Conservation (phyloP, 2,329 filamentous ascomycete species). For the Cladorrhinum sp. region DNA sequence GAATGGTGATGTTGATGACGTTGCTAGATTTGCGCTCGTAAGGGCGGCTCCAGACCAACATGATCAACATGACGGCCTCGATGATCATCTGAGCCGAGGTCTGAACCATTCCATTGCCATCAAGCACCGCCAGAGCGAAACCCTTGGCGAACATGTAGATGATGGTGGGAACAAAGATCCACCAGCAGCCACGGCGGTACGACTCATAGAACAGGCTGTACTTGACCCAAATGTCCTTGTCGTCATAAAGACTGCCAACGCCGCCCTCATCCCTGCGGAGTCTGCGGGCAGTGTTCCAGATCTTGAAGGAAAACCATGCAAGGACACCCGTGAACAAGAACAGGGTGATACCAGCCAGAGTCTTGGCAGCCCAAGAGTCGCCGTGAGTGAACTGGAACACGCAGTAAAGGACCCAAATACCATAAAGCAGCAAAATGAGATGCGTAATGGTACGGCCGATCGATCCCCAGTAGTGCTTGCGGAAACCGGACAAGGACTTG, state of each 20-base stretch:
- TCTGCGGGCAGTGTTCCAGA: conserved; percentile 70
- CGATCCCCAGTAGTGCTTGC: conserved; percentile 93
- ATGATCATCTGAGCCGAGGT: conserved; percentile 75
- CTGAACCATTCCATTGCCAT: conserved; percentile 82
- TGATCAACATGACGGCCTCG: conserved; percentile 72
- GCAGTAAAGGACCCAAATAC: conserved; percentile 93
- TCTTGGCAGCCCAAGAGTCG: conserved; percentile 90
- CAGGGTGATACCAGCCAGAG: conserved; percentile 78
- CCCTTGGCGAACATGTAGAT: conserved; percentile 89
- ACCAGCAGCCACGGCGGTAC: conserved; percentile 95
- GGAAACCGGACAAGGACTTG: conserved; percentile 74
- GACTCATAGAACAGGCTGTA: conserved; percentile 97
- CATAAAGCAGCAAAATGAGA: conserved; percentile 86
- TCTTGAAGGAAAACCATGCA: conserved; percentile 79
- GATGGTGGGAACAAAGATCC: conserved; percentile 88
- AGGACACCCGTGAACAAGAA: conserved; percentile 76
- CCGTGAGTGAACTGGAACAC: conserved; percentile 92
- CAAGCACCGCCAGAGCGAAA: conserved; percentile 75
- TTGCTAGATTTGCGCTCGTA: conserved; percentile 85
- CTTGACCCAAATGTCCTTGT: conserved; percentile 89
- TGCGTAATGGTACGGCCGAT: conserved; percentile 86
- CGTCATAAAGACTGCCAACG: conserved; percentile 69
- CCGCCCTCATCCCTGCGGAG: conserved; percentile 76
- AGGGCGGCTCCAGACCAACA: conserved; percentile 81
- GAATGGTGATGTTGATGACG: conserved; percentile 90